Percentiles rank a stretch among this genome's conserved stretches.
Evolutionary conservation across 2,329 filamentous ascomycete genomes (phyloP).

Genomic region (Coleophoma crateriformis): DNA sequence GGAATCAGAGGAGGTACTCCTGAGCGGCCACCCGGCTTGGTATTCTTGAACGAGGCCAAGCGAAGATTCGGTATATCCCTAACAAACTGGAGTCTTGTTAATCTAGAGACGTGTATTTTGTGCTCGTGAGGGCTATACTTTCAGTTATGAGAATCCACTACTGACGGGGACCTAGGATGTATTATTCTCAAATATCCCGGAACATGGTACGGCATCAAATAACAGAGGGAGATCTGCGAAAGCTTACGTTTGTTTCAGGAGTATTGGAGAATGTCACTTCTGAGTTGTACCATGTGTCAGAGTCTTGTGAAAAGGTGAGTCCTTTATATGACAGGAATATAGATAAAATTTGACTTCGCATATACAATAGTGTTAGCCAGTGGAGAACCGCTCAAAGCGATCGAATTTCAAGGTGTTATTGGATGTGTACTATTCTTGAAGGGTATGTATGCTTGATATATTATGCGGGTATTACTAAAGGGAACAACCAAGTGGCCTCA

Average conservation of each 20-base stretch:
- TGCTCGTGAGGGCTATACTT: background rate
- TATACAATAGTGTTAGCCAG: background rate
- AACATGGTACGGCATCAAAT: background rate
- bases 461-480: background rate
- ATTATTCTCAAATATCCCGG: constrained; percentile 3
- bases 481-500: background rate
- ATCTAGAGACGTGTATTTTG: background rate
- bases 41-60: constrained; percentile 1
- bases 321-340: no score
- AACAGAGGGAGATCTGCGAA: no score
- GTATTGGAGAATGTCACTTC: background rate
- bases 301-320: background rate
- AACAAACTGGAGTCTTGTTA: background rate
- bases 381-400: constrained; percentile 1
- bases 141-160: no score
- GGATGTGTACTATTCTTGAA: constrained; percentile 2
- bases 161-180: background rate
- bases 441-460: background rate
- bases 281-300: background rate
- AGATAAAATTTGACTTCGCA: background rate
- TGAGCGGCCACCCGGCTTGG: background rate
- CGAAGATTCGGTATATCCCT: background rate
- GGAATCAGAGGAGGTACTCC: background rate
- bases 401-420: background rate
- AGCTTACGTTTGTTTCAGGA: background rate